A percentile compares a stretch with the other conserved stretches of the same genome.
Conservation (phyloP, 1,284 basidiomycete genomes). For the Microbotryum lychnidis-dioicae region DNA sequence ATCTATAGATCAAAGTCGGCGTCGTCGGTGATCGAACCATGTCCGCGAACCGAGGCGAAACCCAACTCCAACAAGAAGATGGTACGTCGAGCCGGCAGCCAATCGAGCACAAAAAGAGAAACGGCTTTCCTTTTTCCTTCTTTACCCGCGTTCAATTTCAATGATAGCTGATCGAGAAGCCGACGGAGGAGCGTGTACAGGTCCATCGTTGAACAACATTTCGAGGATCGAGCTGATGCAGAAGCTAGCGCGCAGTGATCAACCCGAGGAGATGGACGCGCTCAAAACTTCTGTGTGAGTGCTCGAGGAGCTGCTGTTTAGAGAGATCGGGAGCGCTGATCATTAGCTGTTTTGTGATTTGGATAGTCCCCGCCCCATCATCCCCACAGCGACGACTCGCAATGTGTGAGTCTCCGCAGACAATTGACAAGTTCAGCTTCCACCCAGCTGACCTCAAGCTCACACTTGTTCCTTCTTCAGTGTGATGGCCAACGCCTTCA, state of each 20-base stretch:
- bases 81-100: conserved; percentile 3
- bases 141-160: no score
- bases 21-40: conserved; percentile 34
- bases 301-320: no score
- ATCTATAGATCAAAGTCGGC: conserved; percentile 33
- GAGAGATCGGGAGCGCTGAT: neutral
- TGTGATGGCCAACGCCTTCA: conserved; percentile 90
- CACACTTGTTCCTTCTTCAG: neutral
- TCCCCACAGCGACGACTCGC: conserved; percentile 36
- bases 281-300: conserved; percentile 40
- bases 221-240: conserved; percentile 97
- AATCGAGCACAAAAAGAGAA: no score
- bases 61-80: conserved; percentile 27
- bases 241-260: conserved; percentile 88
- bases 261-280: conserved; percentile 41
- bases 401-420: conserved; percentile 22
- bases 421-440: no score
- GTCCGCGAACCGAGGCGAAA: conserved; percentile 14
- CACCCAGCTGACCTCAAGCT: no score
- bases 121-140: no score
- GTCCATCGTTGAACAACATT: conserved; percentile 80
- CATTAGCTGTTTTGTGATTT: neutral
- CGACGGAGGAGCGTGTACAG: conserved; percentile 1
- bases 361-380: conserved; percentile 34
- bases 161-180: no score